A percentile compares a stretch with the other conserved stretches of the same genome.
These are phyloP conservation scores for Euptelea pleiosperma DNA, from an alignment of 164 flowering plant genomes.

Conservation along the genomic window DNA sequence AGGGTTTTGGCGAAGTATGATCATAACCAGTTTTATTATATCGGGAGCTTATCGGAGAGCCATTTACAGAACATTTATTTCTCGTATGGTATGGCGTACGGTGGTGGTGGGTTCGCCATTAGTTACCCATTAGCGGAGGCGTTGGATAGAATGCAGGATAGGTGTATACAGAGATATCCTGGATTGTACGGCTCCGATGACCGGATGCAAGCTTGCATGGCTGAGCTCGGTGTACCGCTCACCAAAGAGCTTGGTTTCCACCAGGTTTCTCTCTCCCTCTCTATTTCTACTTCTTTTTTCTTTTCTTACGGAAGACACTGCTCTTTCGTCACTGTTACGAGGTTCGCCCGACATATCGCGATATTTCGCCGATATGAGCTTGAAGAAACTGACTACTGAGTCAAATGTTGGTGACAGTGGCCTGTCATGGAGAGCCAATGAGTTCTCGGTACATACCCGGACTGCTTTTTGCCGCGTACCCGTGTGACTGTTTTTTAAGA, in stretches of 20 bases:
- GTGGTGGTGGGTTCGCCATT: conserved; percentile 81
- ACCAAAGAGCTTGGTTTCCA: conserved; percentile 71
- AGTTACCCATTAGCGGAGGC: conserved; percentile 57
- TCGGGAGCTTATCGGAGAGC: conserved; percentile 65
- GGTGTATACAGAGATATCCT: conserved; percentile 56
- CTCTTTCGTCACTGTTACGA: too few relatives aligned
- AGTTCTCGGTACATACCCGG: too few relatives aligned
- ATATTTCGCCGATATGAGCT: too few relatives aligned
- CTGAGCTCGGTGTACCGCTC: conserved; percentile 85
- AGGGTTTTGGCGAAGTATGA: conserved; percentile 57
- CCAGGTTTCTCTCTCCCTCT: conserved; percentile 33
- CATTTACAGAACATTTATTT: conserved; percentile 59
- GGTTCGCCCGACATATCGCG: too few relatives aligned
- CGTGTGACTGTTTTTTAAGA: too few relatives aligned
- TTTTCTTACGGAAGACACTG: too few relatives aligned
- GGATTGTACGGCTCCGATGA: conserved; percentile 66
- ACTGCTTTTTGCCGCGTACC: too few relatives aligned
- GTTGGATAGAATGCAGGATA: conserved; percentile 49
- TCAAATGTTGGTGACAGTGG: too few relatives aligned
- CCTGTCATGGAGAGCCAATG: too few relatives aligned
- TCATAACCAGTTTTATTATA: conserved; percentile 50
- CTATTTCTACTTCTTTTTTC: neutral
- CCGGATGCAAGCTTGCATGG: conserved; percentile 74
- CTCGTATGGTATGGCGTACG: conserved; percentile 63
- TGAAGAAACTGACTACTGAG: too few relatives aligned